phyloP scores from a whole-genome alignment of 2,329 filamentous ascomycete genomes.

The Stagonosporopsis chrysanthemi region DNA sequence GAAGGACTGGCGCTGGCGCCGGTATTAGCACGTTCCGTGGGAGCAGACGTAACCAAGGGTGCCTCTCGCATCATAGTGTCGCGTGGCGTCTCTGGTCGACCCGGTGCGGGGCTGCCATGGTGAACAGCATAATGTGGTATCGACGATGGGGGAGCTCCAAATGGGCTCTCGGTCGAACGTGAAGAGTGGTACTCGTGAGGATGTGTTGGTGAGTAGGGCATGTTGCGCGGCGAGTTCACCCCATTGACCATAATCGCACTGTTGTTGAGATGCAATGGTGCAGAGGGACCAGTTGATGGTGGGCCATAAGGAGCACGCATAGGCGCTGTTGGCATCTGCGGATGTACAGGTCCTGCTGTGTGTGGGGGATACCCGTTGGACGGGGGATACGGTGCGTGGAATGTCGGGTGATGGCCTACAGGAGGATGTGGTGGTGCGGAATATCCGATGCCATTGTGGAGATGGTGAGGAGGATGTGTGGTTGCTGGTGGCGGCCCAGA shows the following conservation, averaged over 20 bases:
- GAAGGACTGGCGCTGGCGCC: conserved; percentile 58
- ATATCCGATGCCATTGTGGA: conserved; percentile 42
- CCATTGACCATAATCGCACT: conserved; percentile 47
- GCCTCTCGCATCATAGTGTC: conserved; percentile 46
- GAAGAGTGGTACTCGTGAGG: conserved; percentile 44
- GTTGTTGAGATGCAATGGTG: conserved; percentile 45
- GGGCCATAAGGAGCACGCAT: conserved; percentile 39
- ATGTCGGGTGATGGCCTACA: conserved; percentile 37
- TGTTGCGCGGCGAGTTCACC: conserved; percentile 47
- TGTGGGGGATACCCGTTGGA: conserved; percentile 47
- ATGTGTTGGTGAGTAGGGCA: conserved; percentile 49
- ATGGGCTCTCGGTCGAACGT: conserved; percentile 48
- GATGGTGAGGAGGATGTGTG: conserved; percentile 34
- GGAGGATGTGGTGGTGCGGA: conserved; percentile 32
- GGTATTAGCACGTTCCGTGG: conserved; percentile 40
- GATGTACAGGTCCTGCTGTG: conserved; percentile 37
- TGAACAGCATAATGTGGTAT: conserved; percentile 39
- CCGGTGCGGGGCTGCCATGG: conserved; percentile 44
- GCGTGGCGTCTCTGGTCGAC: conserved; percentile 46
- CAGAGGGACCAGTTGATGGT: conserved; percentile 37
- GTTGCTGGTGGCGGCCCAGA: conserved; percentile 32
- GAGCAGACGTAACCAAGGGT: conserved; percentile 35
- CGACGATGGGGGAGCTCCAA: conserved; percentile 37
- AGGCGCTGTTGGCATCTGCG: conserved; percentile 38
- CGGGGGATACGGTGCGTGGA: conserved; percentile 45